Evolutionary conservation across 1,284 basidiomycete genomes (phyloP).

Genomic region (Leccinum pallidistipes): DNA sequence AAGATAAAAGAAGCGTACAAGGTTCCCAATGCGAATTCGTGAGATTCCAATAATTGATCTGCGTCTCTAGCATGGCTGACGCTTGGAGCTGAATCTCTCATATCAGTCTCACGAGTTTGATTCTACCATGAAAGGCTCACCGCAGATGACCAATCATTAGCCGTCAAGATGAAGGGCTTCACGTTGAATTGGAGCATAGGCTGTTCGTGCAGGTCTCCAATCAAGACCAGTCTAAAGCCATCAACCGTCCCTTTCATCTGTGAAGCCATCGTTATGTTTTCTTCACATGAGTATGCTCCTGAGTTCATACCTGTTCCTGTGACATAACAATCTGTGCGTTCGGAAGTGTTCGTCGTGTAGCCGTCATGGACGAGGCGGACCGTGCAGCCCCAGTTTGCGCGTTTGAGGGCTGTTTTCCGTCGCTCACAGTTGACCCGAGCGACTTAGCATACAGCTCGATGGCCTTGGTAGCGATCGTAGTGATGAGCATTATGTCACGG

Average conservation of each 20-base stretch:
- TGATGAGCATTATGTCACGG: slow-evolving; percentile 90
- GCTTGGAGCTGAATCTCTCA: slow-evolving; percentile 65
- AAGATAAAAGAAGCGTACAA: slow-evolving; percentile 41
- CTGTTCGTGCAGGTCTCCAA: slow-evolving; percentile 94
- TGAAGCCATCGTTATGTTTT: slow-evolving; percentile 1
- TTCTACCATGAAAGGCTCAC: slow-evolving; percentile 42
- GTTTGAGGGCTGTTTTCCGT: slow-evolving; percentile 9
- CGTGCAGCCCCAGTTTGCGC: slow-evolving; percentile 4
- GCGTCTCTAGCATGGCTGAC: slow-evolving; percentile 75
- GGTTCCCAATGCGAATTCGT: slow-evolving; percentile 99
- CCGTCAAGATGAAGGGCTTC: slow-evolving; percentile 81
- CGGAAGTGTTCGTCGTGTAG: slow-evolving; percentile 41
- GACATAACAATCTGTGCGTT: slow-evolving; percentile 69
- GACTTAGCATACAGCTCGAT: slow-evolving; percentile 53
- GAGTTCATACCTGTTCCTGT: slow-evolving; percentile 68
- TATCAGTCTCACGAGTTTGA: slow-evolving; percentile 11
- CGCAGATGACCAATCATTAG: slow-evolving; percentile 94
- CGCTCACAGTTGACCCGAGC: slow-evolving; percentile 23
- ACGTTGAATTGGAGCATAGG: slow-evolving; percentile 91
- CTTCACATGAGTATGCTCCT: background rate
- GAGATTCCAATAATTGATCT: slow-evolving; percentile 96
- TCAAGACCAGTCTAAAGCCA: slow-evolving; percentile 91
- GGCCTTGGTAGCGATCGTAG: slow-evolving; percentile 87
- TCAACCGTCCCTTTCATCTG: slow-evolving; percentile 84
- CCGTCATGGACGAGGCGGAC: slow-evolving; percentile 13